Base-by-base conservation (phyloP, 352 stramenopile genomes). In the Aphanomyces stellatus region DNA sequence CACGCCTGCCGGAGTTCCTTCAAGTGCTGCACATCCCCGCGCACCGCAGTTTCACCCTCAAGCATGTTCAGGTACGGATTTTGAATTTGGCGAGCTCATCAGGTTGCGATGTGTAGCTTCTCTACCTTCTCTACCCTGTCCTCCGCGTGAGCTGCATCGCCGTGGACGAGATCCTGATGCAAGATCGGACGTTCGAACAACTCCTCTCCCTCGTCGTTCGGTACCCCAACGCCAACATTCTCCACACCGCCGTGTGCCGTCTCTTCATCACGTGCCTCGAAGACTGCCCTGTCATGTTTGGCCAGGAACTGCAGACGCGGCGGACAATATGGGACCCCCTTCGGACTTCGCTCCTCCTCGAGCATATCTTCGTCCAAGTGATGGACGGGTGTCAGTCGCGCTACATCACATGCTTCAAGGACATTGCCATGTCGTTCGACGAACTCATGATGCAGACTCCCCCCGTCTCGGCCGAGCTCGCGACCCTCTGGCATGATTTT, bases 191-290 rank as follows among this genome's bases (percentile, higher is more conserved):
- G 19, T 40, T 67, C 24, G 35, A 64, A 11, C 5, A 19, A 31
- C 35, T 69, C 3, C 31, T 69, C 8, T 28, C 34, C 6, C 30
- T 69, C 10, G 40, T 69, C 24, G 62, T 28, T 22, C 41, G 48
- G 17, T 69, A 51, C 31, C 48, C 48, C 4, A 41, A 53, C 3
- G 62, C 62, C 3, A 69, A 49, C 27, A 67, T 67, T 28, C 41
- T 67, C 6, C 60, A 67, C 34, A 67, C 28, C 13, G 74, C 74
- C 15, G 40, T 71, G 4, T 69, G 69, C 24, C 72, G 83, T 6
- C 70, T 91, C 25, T 91, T 82, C 56, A 90, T 91, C 64, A 81
- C 88, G 31, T 81, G 74, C n/a, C 76, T 91, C 6, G 83, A 91
- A 53, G 83, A 91, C 57, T 86, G 81, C 25, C 83, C 83, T 0